Conservation (phyloP, 192 early-diverging fungal genomes). For the Rhizophagus prolifer region DNA sequence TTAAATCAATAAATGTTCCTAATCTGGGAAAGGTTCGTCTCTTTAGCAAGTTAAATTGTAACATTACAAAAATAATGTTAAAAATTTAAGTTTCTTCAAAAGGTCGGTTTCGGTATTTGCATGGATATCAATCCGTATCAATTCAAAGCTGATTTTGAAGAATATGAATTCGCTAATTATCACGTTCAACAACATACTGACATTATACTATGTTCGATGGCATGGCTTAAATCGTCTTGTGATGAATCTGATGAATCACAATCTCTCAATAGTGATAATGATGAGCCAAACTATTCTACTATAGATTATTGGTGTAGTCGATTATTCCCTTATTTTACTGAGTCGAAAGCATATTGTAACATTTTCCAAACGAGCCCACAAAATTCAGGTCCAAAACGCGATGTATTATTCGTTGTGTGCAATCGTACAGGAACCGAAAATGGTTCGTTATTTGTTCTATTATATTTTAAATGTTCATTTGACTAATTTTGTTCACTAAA, state of each 20-base stretch:
- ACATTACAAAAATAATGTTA: neutral
- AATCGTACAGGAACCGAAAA: slow-evolving; percentile 26
- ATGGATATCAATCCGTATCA: slow-evolving; percentile 83
- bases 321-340: neutral
- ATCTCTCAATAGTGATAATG: neutral
- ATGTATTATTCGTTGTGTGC: slow-evolving; percentile 10
- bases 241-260: neutral
- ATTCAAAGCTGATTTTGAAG: slow-evolving; percentile 62
- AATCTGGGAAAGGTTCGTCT: slow-evolving; percentile 56
- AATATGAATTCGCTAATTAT: slow-evolving; percentile 69
- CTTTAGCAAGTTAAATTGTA: neutral
- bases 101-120: slow-evolving; percentile 79
- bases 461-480: too few species aligned
- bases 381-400: neutral
- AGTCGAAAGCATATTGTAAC: neutral
- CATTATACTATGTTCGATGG: slow-evolving; percentile 64
- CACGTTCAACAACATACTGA: slow-evolving; percentile 50
- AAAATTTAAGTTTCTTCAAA: neutral
- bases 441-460: neutral
- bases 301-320: slow-evolving; percentile 18
- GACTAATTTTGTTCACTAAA: neutral
- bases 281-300: neutral
- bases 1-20: slow-evolving; percentile 50
- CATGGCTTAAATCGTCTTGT: slow-evolving; percentile 58
- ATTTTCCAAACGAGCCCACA: too few species aligned